These are phyloP conservation scores for Lactarius quietus DNA, from an alignment of 768 basidiomycete genomes.

Conservation along the genomic window DNA sequence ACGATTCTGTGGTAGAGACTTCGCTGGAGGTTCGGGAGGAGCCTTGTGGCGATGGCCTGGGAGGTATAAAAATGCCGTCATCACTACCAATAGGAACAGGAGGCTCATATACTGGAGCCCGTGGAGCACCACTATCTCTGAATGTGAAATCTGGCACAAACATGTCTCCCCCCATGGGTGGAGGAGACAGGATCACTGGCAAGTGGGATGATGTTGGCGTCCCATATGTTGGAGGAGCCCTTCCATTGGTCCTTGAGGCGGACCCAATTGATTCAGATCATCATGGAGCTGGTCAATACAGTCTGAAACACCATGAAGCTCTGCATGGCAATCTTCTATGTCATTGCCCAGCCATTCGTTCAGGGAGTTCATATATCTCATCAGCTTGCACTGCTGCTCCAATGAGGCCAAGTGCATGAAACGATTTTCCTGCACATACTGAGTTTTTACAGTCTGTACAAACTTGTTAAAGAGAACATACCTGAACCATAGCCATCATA, in stretches of 20 bases:
- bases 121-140: no score
- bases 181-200: no score
- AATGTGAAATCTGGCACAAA: no score
- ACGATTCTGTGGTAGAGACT: neutral
- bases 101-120: neutral
- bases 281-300: constrained; percentile 50
- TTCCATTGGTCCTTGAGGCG: constrained; percentile 9
- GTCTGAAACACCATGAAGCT: constrained; percentile 63
- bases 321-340: constrained; percentile 74
- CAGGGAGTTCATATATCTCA: constrained; percentile 71
- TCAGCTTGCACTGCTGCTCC: constrained; percentile 74
- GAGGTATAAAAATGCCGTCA: constrained; percentile 8
- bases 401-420: constrained; percentile 69
- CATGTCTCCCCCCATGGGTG: no score
- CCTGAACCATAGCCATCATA: no score
- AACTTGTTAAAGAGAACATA: no score
- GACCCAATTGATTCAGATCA: constrained; percentile 41
- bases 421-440: constrained; percentile 60
- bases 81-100: constrained; percentile 11
- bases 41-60: constrained; percentile 2
- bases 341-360: constrained; percentile 83
- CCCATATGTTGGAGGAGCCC: no score
- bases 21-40: neutral
- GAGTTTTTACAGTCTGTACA: constrained; percentile 5
- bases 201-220: no score